phyloP scores from a whole-genome alignment of 2,329 filamentous ascomycete species.

The Claviceps spartinae region DNA sequence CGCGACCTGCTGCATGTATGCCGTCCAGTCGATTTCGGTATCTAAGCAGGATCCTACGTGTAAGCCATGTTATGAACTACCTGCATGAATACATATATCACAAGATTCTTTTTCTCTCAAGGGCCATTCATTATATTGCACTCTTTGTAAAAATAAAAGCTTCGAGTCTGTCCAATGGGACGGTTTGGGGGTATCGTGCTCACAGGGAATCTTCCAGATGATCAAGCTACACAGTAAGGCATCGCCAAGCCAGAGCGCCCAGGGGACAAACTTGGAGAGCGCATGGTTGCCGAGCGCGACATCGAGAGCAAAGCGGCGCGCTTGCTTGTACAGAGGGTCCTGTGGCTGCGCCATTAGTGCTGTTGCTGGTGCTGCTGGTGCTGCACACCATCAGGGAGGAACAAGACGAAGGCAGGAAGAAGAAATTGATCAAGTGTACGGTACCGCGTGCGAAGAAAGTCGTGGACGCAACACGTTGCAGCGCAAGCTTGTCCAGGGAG shows the following conservation, averaged over 20 bases:
- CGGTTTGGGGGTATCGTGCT: conserved; percentile 16
- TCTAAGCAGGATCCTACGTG: conserved; percentile 33
- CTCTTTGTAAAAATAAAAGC: no score
- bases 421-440: no score
- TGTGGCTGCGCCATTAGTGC: conserved; percentile 15
- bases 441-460: no score
- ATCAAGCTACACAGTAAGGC: conserved; percentile 58
- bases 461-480: no score
- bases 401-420: no score
- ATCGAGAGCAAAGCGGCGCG: conserved; percentile 23
- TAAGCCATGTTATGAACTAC: not conserved
- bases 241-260: conserved; percentile 56
- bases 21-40: conserved; percentile 94
- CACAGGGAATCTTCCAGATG: conserved; percentile 75
- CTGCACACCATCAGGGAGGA: not conserved
- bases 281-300: conserved; percentile 34
- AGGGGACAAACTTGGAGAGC: conserved; percentile 37
- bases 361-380: not conserved
- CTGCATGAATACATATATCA: not conserved
- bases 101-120: no score
- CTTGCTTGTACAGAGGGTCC: conserved; percentile 13
- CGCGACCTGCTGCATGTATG: conserved; percentile 88
- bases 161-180: no score
- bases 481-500: no score
- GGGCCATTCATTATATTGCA: no score